Percentiles rank a stretch among this genome's conserved stretches.
phyloP scores from a whole-genome alignment of 495 filamentous ascomycete species.

The Chlorociboria aeruginascens region DNA sequence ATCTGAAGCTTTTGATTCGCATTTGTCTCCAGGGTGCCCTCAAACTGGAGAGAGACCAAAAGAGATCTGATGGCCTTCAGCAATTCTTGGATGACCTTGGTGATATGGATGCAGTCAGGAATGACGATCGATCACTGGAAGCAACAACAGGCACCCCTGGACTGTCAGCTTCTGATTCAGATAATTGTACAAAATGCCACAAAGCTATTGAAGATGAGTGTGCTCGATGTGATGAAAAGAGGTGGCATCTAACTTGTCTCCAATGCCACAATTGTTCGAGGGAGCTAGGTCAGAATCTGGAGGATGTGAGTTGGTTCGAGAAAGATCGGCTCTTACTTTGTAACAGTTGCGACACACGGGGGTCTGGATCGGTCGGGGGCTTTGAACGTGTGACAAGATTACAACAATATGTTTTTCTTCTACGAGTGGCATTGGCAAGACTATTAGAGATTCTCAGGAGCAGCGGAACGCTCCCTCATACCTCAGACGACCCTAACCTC shows the following conservation, averaged over 20 bases:
- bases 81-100: conserved; percentile 71
- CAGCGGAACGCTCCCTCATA: conserved; percentile 65
- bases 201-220: conserved; percentile 93
- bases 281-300: conserved; percentile 52
- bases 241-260: conserved; percentile 78
- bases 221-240: conserved; percentile 51
- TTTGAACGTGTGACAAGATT: conserved; percentile 66
- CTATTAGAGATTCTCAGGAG: conserved; percentile 75
- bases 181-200: conserved; percentile 69
- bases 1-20: conserved; percentile 93
- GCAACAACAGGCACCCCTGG: conserved; percentile 58
- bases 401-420: conserved; percentile 85
- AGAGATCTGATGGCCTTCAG: conserved; percentile 59
- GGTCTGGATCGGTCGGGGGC: conserved; percentile 35
- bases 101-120: conserved; percentile 58
- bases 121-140: conserved; percentile 60
- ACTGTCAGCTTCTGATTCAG: conserved; percentile 66
- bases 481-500: conserved; percentile 65
- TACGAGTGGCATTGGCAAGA: conserved; percentile 83
- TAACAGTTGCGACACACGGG: conserved; percentile 46
- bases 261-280: conserved; percentile 61
- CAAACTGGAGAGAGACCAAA: conserved; percentile 76
- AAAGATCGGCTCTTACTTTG: conserved; percentile 57
- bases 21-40: conserved; percentile 92
- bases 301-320: conserved; percentile 54